Conservation (phyloP, 352 stramenopile genomes). For the Thalassiosira livingstoniorum region DNA sequence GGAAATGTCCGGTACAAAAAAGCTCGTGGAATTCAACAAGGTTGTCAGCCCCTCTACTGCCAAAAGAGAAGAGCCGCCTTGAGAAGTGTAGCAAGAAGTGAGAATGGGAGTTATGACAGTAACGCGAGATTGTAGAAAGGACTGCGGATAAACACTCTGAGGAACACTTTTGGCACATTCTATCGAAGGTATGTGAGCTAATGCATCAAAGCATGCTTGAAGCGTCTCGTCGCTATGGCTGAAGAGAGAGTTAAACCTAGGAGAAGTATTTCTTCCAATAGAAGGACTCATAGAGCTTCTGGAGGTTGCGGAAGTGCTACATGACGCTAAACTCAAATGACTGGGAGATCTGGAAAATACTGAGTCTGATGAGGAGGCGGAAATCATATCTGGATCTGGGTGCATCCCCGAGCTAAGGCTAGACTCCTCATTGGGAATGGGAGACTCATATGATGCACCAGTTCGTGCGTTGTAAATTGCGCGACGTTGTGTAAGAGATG, state of each 20-base stretch:
- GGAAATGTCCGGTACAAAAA: conserved; percentile 78
- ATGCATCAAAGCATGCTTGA: conserved; percentile 67
- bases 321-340: conserved; percentile 42
- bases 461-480: conserved; percentile 10
- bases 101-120: conserved; percentile 79
- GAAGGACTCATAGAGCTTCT: conserved; percentile 18
- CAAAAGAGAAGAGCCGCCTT: conserved; percentile 82
- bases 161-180: conserved; percentile 47
- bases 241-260: conserved; percentile 33
- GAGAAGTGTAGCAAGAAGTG: conserved; percentile 83
- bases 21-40: conserved; percentile 75
- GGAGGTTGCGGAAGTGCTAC: conserved; percentile 21
- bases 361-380: conserved; percentile 9
- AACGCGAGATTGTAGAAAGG: conserved; percentile 65
- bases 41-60: conserved; percentile 79
- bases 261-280: conserved; percentile 20
- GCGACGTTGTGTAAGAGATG: conserved; percentile 31
- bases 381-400: conserved; percentile 17
- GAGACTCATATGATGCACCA: conserved; percentile 15
- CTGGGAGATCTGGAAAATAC: conserved; percentile 30
- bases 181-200: conserved; percentile 81
- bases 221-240: conserved; percentile 57
- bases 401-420: conserved; percentile 6
- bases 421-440: conserved; percentile 25
- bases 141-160: conserved; percentile 22